Evolutionary conservation across 2,329 filamentous ascomycete genomes (phyloP).

Genomic region (Atkinsonella texensis): DNA sequence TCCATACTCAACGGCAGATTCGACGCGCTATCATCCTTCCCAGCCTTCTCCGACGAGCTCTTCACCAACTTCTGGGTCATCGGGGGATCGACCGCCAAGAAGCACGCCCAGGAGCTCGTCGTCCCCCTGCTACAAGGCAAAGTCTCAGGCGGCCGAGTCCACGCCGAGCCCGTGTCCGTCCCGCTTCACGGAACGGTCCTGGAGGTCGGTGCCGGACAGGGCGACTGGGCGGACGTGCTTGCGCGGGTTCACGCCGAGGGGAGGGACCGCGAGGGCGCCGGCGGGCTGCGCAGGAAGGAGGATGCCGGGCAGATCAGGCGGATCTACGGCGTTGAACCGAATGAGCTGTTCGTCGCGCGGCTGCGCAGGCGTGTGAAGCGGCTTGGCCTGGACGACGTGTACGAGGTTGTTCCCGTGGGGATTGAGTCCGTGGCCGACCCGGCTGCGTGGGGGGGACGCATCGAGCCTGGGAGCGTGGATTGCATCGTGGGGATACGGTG

Average conservation of each 20-base stretch:
- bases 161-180: constrained; percentile 21
- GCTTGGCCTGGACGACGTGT: no score
- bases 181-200: no score
- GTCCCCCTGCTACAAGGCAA: constrained; percentile 43
- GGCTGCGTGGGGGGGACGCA: constrained; percentile 29
- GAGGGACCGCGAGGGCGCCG: no score
- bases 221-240: no score
- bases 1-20: constrained; percentile 26
- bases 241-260: no score
- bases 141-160: constrained; percentile 23
- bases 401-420: constrained; percentile 32
- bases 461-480: constrained; percentile 41
- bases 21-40: constrained; percentile 27
- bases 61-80: constrained; percentile 50
- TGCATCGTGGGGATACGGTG: constrained; percentile 50
- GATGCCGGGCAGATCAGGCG: no score
- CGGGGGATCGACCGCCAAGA: constrained; percentile 38
- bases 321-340: no score
- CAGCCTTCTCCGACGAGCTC: constrained; percentile 36
- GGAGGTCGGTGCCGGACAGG: no score
- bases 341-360: no score
- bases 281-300: no score
- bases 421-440: constrained; percentile 42
- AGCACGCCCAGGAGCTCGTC: constrained; percentile 29
- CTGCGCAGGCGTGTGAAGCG: no score